Base-by-base conservation (phyloP, 225 moss, liverwort and hornwort species). In the Rhytidiadelphus loreus region DNA sequence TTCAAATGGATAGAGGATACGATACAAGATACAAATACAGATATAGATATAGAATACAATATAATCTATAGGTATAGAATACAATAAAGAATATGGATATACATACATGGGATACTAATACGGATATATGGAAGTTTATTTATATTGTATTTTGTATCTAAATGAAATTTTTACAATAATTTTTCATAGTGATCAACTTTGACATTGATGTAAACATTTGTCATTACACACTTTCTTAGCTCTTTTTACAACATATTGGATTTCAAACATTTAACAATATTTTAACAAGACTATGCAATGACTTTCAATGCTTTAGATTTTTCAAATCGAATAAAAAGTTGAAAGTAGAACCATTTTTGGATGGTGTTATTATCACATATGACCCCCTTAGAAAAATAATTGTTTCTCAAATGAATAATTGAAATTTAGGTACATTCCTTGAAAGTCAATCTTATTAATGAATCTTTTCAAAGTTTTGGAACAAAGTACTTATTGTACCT, bases 351-450 rank as follows among this genome's bases (percentile, higher is more conserved):
- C 4, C 16, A 77, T 78, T 56, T 37, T 37, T 9, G 2, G 10
- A 52, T 37, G 12, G 16, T 55, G 4, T 52, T 16, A 23, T 53
- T 8, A 35, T 37, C 17, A 26, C 6, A 53, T 4, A 25, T 9
- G 35, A 8, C 10, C 24, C 14, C 2, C 16, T n/a, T 14, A 11
- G 5, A n/a, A 37, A 9, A n/a, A 6, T n/a, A 22, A n/a, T 53
- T n/a, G n/a, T n/a, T 2, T 16, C 0, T n/a, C 5, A 25, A 77
- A n/a, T 56, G 24, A 24, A 55, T 14, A 11, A n/a, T 25, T n/a
- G 16, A n/a, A 37, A n/a, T n/a, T 17, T 1, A n/a, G 1, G 2
- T 56, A 11, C 7, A 16, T 78, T n/a, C 11, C 3, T 3, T 3
- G 3, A 11, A 37, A 55, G 7, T 56, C n/a, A 56, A 78, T n/a